Base-by-base conservation (phyloP, 371 early-diverging fungal species). In the Aphelidium insulamus region DNA sequence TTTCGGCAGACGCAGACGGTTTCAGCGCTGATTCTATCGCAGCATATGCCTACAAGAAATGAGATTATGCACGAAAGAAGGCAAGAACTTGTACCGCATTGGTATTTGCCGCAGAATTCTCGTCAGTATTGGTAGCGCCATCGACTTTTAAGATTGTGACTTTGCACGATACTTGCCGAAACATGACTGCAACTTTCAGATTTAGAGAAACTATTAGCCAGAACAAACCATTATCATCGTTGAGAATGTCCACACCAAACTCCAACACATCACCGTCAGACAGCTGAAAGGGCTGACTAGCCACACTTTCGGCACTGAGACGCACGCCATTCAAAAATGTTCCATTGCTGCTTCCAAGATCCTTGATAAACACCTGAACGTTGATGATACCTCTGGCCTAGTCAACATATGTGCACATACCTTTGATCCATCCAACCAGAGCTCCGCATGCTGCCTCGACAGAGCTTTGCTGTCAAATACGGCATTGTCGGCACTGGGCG, bases 401-500 rank as follows among this genome's bases (percentile, higher is more conserved):
- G 5, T 16, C 35, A 23, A 15, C 2, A 16, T 26, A 9, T 20
- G 25, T 28, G 18, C 20, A 14, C 34, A 16, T 60, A 77, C 76
- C 55, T 67, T 72, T 22, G 66, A 65, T 27, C 50, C 48, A 14
- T 73, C 74, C 34, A 50, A 48, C 73, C 72, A 77, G 20, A 86
- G 52, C 36, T 82, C 81, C 9, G 84, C 87, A 50, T 86, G 87
- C 17, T 55, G 58, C 26, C 87, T 55, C 10, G 69, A 69, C 21
- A 86, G 48, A 2, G 83, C 87, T 49, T 86, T 83, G 35, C 76
- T 69, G 45, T 83, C 81, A 55, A 83, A 86, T 32, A 68, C 72
- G 0, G 80, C 84, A 43, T 86, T 86, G 14, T 44, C 40, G 2
- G 67, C 48, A 12, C 57, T 55, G 4, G 83, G 78, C 5, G 49